Conservation (phyloP, 352 stramenopile species). For the Pythium aristosporum region DNA sequence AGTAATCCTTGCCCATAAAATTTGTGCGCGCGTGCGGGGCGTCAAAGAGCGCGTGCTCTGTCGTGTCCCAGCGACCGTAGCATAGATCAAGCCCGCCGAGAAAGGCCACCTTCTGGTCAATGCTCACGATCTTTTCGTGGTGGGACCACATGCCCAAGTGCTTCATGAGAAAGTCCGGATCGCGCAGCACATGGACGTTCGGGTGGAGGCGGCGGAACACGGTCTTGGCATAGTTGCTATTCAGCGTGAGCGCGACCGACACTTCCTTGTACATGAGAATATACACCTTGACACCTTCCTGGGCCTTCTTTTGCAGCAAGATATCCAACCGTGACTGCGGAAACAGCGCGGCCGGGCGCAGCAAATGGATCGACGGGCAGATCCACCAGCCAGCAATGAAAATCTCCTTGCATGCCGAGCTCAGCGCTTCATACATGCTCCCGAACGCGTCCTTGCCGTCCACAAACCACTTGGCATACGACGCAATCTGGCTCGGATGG, state of each 20-base stretch:
- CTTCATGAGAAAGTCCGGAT: constrained; percentile 89
- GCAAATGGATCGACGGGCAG: constrained; percentile 79
- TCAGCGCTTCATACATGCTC: constrained; percentile 70
- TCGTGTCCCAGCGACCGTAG: constrained; percentile 87
- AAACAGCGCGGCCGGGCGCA: constrained; percentile 56
- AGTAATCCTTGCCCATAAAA: constrained; percentile 85
- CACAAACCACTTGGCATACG: constrained; percentile 80
- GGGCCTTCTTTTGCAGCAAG: constrained; percentile 64
- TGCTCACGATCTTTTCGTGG: constrained; percentile 92
- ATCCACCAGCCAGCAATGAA: constrained; percentile 92
- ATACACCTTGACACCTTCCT: constrained; percentile 86
- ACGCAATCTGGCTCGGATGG: constrained; percentile 54
- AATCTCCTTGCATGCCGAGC: constrained; percentile 76
- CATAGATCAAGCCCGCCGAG: constrained; percentile 89
- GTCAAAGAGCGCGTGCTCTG: constrained; percentile 68
- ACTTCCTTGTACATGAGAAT: constrained; percentile 93
- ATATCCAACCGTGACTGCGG: constrained; percentile 69
- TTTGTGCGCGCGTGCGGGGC: constrained; percentile 43
- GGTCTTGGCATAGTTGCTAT: constrained; percentile 82
- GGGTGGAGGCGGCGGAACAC: constrained; percentile 60
- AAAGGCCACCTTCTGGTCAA: constrained; percentile 89
- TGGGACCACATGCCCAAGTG: constrained; percentile 87
- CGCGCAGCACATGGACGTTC: constrained; percentile 86
- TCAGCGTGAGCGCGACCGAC: constrained; percentile 75
- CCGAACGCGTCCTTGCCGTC: constrained; percentile 75